phyloP scores from a whole-genome alignment of 2,329 filamentous ascomycete species.

The Diaporthe amygdali region DNA sequence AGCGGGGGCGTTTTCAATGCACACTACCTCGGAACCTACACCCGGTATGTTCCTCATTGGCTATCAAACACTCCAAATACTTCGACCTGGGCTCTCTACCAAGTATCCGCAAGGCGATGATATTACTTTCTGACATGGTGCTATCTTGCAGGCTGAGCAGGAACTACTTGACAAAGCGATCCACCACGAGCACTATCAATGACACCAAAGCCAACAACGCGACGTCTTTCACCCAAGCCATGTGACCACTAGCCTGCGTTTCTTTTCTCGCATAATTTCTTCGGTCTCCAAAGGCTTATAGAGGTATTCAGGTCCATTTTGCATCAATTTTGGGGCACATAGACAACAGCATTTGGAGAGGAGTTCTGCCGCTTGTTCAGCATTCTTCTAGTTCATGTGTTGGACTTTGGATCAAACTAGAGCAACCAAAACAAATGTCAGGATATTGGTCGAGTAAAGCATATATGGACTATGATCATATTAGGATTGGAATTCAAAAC shows the following conservation, averaged over 20 bases:
- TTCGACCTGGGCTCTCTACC: not conserved
- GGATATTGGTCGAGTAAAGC: too few species aligned
- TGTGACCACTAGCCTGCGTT: too few species aligned
- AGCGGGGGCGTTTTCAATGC: constrained; percentile 16
- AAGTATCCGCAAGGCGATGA: not conserved
- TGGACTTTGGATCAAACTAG: not conserved
- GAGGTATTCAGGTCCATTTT: too few species aligned
- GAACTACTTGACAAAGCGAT: not conserved
- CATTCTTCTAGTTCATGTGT: not conserved
- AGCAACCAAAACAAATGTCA: not conserved
- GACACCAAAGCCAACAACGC: too few species aligned
- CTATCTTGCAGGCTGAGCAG: not conserved
- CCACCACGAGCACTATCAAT: not conserved
- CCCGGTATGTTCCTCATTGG: not conserved
- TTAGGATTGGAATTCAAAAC: too few species aligned
- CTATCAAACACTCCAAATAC: too few species aligned
- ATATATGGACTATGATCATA: too few species aligned
- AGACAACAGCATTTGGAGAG: not conserved
- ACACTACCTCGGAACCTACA: not conserved
- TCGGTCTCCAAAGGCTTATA: too few species aligned
- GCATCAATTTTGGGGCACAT: too few species aligned
- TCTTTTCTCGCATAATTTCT: too few species aligned
- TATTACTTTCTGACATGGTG: not conserved
- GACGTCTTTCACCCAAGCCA: too few species aligned
- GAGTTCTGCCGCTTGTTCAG: not conserved